Percentiles rank a stretch among this genome's conserved stretches.
Conservation (phyloP, 2,329 filamentous ascomycete species). For the Neurospora sp. region DNA sequence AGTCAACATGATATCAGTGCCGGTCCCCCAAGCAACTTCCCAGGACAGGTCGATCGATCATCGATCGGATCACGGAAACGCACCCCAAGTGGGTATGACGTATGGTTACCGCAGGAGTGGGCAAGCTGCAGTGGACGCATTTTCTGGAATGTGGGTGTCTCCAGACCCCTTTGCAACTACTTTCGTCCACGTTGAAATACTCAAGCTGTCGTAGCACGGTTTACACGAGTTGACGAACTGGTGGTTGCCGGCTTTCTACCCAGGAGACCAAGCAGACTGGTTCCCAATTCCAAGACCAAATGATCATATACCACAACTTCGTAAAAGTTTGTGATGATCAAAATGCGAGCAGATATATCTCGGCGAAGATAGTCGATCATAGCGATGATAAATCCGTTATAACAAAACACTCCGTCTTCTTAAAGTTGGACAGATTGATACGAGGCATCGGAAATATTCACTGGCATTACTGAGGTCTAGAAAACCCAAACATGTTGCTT, state of each 20-base stretch:
- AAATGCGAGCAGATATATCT: not conserved
- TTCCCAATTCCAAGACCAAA: not conserved
- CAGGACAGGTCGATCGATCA: not conserved
- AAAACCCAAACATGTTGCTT: not conserved
- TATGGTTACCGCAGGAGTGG: not conserved
- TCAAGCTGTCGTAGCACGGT: not conserved
- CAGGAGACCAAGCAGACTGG: not conserved
- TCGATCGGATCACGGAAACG: not conserved
- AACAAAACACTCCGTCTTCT: not conserved
- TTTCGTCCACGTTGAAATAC: not conserved
- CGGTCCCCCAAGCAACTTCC: not conserved
- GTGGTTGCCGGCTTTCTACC: not conserved
- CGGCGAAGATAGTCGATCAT: no score
- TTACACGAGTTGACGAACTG: not conserved
- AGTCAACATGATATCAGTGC: not conserved
- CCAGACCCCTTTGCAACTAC: not conserved
- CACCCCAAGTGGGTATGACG: not conserved
- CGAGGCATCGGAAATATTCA: not conserved
- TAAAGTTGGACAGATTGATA: not conserved
- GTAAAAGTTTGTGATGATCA: not conserved
- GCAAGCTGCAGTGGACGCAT: not conserved
- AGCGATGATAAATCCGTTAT: not conserved
- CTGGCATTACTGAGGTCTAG: no score
- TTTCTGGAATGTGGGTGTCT: not conserved
- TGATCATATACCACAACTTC: not conserved